phyloP scores from a whole-genome alignment of 306 rosid species.

The Corylus heterophylla region DNA sequence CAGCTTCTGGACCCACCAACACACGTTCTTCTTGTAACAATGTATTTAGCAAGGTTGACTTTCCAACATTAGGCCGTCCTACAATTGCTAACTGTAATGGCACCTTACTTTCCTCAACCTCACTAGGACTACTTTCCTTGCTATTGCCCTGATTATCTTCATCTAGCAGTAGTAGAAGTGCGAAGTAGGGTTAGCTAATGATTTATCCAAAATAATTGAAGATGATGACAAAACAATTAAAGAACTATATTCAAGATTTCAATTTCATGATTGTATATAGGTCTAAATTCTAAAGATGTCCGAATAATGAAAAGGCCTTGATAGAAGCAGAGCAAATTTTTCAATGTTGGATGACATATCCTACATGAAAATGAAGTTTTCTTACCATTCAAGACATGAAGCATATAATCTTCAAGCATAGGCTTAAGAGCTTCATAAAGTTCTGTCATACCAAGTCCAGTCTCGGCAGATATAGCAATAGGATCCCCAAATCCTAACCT shows the following conservation, averaged over 20 bases:
- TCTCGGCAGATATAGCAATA: conserved; percentile 91
- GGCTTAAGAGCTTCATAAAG: conserved; percentile 68
- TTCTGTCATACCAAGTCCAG: conserved; percentile 88
- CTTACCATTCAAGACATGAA: conserved; percentile 54
- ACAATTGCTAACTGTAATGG: conserved; percentile 91
- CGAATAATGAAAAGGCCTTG: neutral
- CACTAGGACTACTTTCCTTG: conserved; percentile 37
- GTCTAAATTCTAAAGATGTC: neutral
- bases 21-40: conserved; percentile 91
- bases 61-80: conserved; percentile 97
- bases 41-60: conserved; percentile 86
- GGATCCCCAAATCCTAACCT: conserved; percentile 94
- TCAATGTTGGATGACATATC: conserved; percentile 9
- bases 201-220: neutral
- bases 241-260: neutral
- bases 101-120: conserved; percentile 63
- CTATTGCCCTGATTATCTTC: conserved; percentile 41
- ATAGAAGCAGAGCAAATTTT: neutral
- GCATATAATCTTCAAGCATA: conserved; percentile 68
- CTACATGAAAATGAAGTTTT: neutral
- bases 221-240: neutral
- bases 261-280: neutral
- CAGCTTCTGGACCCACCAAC: conserved; percentile 97
- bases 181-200: conserved; percentile 17
- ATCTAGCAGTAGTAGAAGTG: conserved; percentile 37